Conservation (phyloP, 495 filamentous ascomycete genomes). For the Rhypophila decipiens region DNA sequence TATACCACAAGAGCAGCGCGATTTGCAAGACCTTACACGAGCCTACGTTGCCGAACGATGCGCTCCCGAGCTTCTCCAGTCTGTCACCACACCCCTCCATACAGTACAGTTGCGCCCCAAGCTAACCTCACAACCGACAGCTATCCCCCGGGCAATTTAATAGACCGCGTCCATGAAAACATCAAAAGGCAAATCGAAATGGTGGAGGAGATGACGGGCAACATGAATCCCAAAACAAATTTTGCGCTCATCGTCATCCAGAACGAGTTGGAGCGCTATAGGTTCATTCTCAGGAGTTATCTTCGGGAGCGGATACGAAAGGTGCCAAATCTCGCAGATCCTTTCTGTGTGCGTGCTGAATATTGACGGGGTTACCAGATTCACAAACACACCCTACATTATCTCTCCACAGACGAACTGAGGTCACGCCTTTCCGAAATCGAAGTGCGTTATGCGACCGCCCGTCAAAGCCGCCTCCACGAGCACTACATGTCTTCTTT, state of each 20-base stretch:
- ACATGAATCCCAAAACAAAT: slow-evolving; percentile 80
- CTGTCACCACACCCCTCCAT: slow-evolving; percentile 2
- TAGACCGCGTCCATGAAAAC: slow-evolving; percentile 70
- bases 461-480: slow-evolving; percentile 76
- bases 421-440: slow-evolving; percentile 56
- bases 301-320: slow-evolving; percentile 83
- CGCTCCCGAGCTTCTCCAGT: slow-evolving; percentile 70
- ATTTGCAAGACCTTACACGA: slow-evolving; percentile 84
- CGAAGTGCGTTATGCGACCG: slow-evolving; percentile 70
- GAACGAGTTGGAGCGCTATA: slow-evolving; percentile 90
- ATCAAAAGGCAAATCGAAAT: slow-evolving; percentile 63
- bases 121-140: slow-evolving; percentile 21
- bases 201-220: slow-evolving; percentile 69
- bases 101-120: slow-evolving; percentile 8
- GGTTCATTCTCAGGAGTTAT: slow-evolving; percentile 81
- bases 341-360: no score
- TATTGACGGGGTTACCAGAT: no score
- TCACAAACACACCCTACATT: slow-evolving; percentile 60
- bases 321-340: slow-evolving; percentile 23
- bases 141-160: slow-evolving; percentile 44
- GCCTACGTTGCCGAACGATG: slow-evolving; percentile 89
- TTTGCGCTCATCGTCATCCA: slow-evolving; percentile 91
- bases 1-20: slow-evolving; percentile 55
- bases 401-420: slow-evolving; percentile 44
- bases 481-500: slow-evolving; percentile 78